phyloP scores from a whole-genome alignment of 2,329 filamentous ascomycete genomes.

The Chaetomium olivaceum region DNA sequence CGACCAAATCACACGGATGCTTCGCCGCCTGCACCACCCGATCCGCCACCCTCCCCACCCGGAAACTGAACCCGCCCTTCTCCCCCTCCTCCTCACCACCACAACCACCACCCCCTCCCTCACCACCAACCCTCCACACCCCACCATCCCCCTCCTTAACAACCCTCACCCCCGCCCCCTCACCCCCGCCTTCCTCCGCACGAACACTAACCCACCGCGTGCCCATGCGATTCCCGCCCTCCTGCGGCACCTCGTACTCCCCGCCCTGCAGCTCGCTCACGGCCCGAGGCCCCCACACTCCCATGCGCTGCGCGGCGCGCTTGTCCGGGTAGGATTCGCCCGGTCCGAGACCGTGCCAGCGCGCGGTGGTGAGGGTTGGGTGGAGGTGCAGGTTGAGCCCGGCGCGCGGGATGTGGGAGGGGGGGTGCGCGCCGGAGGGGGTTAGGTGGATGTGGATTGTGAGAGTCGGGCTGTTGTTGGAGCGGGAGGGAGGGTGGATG shows the following conservation, averaged over 20 bases:
- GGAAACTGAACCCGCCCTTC: constrained; percentile 53
- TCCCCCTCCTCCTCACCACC: constrained; percentile 49
- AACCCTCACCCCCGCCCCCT: constrained; percentile 35
- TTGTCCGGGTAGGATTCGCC: constrained; percentile 67
- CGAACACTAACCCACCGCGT: constrained; percentile 53
- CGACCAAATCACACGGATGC: constrained; percentile 64
- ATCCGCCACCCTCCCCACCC: constrained; percentile 54
- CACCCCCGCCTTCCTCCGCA: constrained; percentile 27
- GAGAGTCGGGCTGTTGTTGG: constrained; percentile 38
- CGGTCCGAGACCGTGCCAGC: constrained; percentile 64
- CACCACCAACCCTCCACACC: constrained; percentile 11
- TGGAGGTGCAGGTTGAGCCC: constrained; percentile 59
- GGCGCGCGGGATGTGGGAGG: constrained; percentile 59
- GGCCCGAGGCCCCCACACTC: constrained; percentile 45
- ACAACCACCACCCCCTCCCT: constrained; percentile 42
- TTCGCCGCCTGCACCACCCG: constrained; percentile 56
- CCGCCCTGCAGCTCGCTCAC: constrained; percentile 52
- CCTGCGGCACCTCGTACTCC: constrained; percentile 67
- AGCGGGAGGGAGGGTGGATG: constrained; percentile 50
- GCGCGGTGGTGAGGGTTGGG: constrained; percentile 47
- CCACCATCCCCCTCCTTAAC: not conserved
- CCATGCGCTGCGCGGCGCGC: constrained; percentile 54
- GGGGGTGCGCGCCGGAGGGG: constrained; percentile 49
- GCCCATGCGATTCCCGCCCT: constrained; percentile 64
- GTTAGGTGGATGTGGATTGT: constrained; percentile 47